These are phyloP conservation scores for Malus sylvestris DNA, from an alignment of 306 rosid species.

Conservation along the genomic window DNA sequence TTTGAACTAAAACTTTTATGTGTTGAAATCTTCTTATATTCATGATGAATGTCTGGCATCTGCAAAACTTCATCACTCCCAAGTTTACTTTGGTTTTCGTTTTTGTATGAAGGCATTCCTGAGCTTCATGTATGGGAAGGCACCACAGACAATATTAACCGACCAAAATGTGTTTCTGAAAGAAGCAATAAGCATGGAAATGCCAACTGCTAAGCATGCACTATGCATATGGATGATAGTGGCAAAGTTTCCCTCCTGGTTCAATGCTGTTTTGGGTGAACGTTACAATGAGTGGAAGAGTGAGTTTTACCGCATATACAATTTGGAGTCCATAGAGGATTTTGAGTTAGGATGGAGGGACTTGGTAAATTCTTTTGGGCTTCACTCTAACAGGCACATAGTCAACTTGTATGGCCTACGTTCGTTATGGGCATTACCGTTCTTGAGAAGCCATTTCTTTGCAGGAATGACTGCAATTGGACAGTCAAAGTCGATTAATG, in stretches of 20 bases:
- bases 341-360: constrained; percentile 90
- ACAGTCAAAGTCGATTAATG: constrained; percentile 83
- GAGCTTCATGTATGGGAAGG: constrained; percentile 89
- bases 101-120: constrained; percentile 67
- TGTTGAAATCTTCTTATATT: neutral
- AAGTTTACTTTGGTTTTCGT: constrained; percentile 26
- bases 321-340: constrained; percentile 80
- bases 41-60: neutral
- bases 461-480: constrained; percentile 91
- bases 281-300: constrained; percentile 96
- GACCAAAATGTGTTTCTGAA: constrained; percentile 89
- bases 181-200: constrained; percentile 73
- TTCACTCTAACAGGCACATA: constrained; percentile 80
- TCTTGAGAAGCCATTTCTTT: constrained; percentile 87
- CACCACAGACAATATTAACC: constrained; percentile 81
- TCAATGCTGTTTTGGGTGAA: constrained; percentile 89
- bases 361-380: constrained; percentile 80
- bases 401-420: constrained; percentile 69
- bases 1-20: neutral
- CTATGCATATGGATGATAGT: constrained; percentile 98
- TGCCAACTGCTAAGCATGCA: constrained; percentile 74
- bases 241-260: constrained; percentile 97
- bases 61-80: constrained; percentile 12
- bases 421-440: constrained; percentile 81
- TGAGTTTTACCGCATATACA: constrained; percentile 75